Percentiles rank a stretch among this genome's conserved stretches.
These are phyloP conservation scores for Psilocybe sp. DNA, from an alignment of 768 basidiomycete genomes.

Conservation along the genomic window DNA sequence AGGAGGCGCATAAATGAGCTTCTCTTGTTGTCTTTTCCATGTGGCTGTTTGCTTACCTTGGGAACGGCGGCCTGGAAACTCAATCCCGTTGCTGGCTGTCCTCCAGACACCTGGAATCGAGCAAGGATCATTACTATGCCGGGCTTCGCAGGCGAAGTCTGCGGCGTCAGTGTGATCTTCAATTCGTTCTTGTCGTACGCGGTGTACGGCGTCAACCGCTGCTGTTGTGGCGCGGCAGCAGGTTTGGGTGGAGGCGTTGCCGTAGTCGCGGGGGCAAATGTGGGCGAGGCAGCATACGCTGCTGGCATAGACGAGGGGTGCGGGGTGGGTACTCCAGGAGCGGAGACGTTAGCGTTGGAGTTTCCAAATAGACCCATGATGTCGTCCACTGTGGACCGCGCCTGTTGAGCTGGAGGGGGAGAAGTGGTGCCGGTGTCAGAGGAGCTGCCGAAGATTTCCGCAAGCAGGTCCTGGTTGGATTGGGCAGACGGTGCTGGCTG, in stretches of 20 bases:
- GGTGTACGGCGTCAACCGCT: conserved; percentile 68
- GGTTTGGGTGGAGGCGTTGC: conserved; percentile 36
- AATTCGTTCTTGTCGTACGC: conserved; percentile 93
- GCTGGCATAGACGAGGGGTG: conserved; percentile 11
- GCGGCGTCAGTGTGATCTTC: conserved; percentile 86
- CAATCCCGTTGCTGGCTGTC: conserved; percentile 52
- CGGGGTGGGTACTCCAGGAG: conserved; percentile 29
- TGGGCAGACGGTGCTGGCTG: conserved; percentile 40
- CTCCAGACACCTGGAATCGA: conserved; percentile 72
- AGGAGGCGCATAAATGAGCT: conserved; percentile 1
- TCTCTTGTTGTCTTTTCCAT: conserved; percentile 3
- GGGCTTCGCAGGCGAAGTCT: conserved; percentile 75
- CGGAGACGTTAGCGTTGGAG: conserved; percentile 33
- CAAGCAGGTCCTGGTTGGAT: conserved; percentile 83
- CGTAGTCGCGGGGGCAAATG: conserved; percentile 24
- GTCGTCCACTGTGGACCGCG: conserved; percentile 74
- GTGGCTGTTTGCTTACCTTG: conserved; percentile 49
- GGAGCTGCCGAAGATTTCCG: conserved; percentile 82
- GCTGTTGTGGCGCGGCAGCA: conserved; percentile 35
- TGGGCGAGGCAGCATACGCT: conserved; percentile 21
- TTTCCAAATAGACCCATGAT: conserved; percentile 87
- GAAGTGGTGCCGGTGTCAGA: conserved; percentile 39
- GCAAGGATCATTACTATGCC: conserved; percentile 90
- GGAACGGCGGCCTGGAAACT: conserved; percentile 98
- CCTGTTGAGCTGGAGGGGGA: conserved; percentile 38